phyloP scores from a whole-genome alignment of 352 stramenopile species.

The Albugo candida region DNA sequence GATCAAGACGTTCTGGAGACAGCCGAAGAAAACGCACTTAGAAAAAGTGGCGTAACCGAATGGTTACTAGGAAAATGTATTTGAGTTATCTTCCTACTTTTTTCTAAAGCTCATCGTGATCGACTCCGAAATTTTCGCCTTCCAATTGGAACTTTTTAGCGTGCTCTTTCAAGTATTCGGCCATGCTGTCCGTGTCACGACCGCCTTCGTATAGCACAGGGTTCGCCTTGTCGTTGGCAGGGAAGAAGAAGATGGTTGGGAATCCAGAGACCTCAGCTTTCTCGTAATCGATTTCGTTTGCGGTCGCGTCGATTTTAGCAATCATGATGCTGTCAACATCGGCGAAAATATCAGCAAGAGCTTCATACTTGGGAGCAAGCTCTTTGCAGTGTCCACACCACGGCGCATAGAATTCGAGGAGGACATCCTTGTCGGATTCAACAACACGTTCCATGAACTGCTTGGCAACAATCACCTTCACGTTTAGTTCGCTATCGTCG shows the following conservation, averaged over 20 bases:
- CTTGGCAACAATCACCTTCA: conserved; percentile 87
- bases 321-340: conserved; percentile 85
- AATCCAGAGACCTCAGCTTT: conserved; percentile 84
- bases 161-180: conserved; percentile 78
- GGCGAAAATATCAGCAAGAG: conserved; percentile 75
- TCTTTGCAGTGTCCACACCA: conserved; percentile 70
- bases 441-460: conserved; percentile 81
- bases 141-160: conserved; percentile 64
- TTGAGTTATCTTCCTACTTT: background rate
- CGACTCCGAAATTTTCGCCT: conserved; percentile 29
- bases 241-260: conserved; percentile 91
- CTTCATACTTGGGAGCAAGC: conserved; percentile 81
- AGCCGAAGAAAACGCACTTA: conserved; percentile 41
- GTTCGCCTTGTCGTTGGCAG: conserved; percentile 74
- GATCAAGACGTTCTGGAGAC: conserved; percentile 72
- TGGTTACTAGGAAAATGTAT: background rate
- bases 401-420: conserved; percentile 62
- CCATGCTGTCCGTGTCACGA: conserved; percentile 66
- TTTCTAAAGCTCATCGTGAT: conserved; percentile 51
- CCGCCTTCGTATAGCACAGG: conserved; percentile 71
- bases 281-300: conserved; percentile 87
- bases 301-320: conserved; percentile 90
- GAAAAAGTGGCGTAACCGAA: background rate
- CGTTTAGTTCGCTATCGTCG: conserved; percentile 73
- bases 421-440: conserved; percentile 73